Base-by-base conservation (phyloP, 2,329 filamentous ascomycete genomes). In the Paracoccidioides lutzii region DNA sequence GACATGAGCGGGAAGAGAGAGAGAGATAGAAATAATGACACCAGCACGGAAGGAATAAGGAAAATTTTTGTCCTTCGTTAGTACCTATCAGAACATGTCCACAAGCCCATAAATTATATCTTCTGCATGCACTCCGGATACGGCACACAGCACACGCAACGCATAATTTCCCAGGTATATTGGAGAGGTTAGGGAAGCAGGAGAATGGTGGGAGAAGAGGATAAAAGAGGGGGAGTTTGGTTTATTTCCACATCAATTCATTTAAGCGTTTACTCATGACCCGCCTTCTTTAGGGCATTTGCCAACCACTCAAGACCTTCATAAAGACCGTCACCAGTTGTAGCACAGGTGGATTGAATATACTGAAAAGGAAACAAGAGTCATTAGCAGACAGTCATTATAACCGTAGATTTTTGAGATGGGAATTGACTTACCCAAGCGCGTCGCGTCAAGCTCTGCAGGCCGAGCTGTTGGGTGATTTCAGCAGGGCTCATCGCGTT, bases 401-500 rank as follows among this genome's bases (percentile, higher is more conserved):
- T 55, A 64, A 50, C 42, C 9, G 63, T 10, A 53, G 40, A 55
- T 63, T 64, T n/a, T 54, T n/a, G 55, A 49, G 58, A 46, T 45
- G n/a, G 28, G 50, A 5, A 55, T 53, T 28, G 46, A 78, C 90
- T 74, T 90, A 98, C 93, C 93, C 93, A 98, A 70, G 89, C 87
- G 75, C 93, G 90, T 81, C 95, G 89, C 82, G 90, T 89, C 82
- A 98, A 81, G 79, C 88, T 94, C 85, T 97, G 91, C 70, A 98
- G 90, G 72, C 93, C 93, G 76, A 98, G 89, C 85, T 97, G 96
- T 80, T 98, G 91, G 76, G 93, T 98, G 76, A 98, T 97, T 81
- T 98, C 93, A 71, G 93, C 91, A 70, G 93, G 91, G 78, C 95
- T 96, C 93, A 97, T 97, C 76, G 93, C 93, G 73, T 97, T 97